Base-by-base conservation (phyloP, 208 protist genomes). In the Leishmania gerbilli region DNA sequence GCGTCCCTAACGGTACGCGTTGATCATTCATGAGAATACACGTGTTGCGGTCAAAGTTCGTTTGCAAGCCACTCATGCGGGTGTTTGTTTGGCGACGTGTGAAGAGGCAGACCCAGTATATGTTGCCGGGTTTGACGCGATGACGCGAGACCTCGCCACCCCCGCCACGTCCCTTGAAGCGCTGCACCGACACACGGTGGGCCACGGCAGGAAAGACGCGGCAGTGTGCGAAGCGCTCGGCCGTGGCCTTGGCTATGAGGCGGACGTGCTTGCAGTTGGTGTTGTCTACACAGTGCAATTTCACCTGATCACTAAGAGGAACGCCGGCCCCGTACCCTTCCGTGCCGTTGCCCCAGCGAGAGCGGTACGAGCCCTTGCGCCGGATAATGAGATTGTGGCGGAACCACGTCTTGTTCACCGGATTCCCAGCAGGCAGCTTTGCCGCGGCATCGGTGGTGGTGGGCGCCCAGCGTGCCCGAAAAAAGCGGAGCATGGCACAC, bases 281-380 rank as follows among this genome's bases (percentile, higher is more conserved):
- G 88, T 98, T 98, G 86, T 98, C 95, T 21, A 98, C 95, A 74
- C 95, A 98, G 86, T 98, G 93, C 77, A 98, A 87, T 81, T 97
- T 98, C 75, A 95, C 93, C 80, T 96, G 94, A 71, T 97, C 93
- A 74, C 92, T 95, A 53, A 98, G 88, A 21, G 93, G 92, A 11
- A 97, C 93, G 65, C 95, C 93, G 42, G 90, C 79, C 60, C 88
- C 89, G 85, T 95, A 95, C 72, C 93, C 93, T 81, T 98, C 93
- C 69, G 90, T 87, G 11, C 95, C 95, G 47, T 88, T 96, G 42
- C 95, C 95, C 93, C 95, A 98, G 3, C 95, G 90, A 19, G 92
- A 92, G 49, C 93, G 91, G 84, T 98, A 96, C 4, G 90, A 93
- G 34, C 90, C 92, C 68, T 95, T 95, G 55, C 95, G 89, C 19